Percentiles rank a stretch among this genome's conserved stretches.
phyloP scores from a whole-genome alignment of 352 stramenopile genomes.

The Phytopythium oedochilum region DNA sequence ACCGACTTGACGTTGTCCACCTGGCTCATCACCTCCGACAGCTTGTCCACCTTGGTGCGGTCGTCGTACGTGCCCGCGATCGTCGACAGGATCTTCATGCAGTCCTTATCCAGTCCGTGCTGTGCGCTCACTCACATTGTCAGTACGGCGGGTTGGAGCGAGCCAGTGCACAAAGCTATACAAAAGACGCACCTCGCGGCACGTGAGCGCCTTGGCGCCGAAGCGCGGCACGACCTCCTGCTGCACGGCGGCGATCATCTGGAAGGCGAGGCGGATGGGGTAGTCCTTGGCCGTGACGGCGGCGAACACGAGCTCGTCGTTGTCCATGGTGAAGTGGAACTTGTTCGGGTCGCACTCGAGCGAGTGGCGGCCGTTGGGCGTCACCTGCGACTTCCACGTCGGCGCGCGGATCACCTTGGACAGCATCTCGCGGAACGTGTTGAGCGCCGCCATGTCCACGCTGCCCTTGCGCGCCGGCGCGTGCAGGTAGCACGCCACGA shows the following conservation, averaged over 20 bases:
- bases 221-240: constrained; percentile 75
- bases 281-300: constrained; percentile 80
- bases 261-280: constrained; percentile 75
- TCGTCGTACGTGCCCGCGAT: constrained; percentile 80
- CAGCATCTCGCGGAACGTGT: constrained; percentile 76
- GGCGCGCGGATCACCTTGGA: constrained; percentile 76
- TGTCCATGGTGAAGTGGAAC: constrained; percentile 89
- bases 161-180: no score
- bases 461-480: constrained; percentile 31
- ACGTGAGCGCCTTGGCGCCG: constrained; percentile 67
- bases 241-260: constrained; percentile 75
- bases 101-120: constrained; percentile 79
- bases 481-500: constrained; percentile 78
- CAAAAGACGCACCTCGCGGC: constrained; percentile 45
- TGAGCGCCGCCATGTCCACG: constrained; percentile 50
- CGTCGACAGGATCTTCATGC: constrained; percentile 44
- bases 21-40: constrained; percentile 80
- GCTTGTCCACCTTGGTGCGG: constrained; percentile 84
- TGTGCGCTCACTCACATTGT: constrained; percentile 5
- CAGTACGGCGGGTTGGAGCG: no score
- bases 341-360: constrained; percentile 87
- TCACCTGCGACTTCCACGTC: constrained; percentile 85
- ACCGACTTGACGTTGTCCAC: constrained; percentile 78
- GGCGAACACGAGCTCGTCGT: constrained; percentile 81
- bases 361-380: constrained; percentile 80